Conservation (phyloP, 108 stramenopile genomes). For the Cyclotella atomus region DNA sequence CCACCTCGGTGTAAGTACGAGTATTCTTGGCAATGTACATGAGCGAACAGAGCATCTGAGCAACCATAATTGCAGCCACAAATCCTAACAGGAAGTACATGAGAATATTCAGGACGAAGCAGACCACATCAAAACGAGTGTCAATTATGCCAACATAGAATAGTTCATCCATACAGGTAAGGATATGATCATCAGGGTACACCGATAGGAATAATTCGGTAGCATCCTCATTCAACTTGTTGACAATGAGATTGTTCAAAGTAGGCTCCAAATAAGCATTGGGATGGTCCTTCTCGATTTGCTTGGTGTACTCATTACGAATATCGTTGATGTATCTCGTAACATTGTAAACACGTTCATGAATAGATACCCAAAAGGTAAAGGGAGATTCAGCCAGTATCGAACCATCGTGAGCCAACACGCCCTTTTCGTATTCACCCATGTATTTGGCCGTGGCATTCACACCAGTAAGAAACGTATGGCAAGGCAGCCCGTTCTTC, state of each 20-base stretch:
- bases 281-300: slow-evolving; percentile 32
- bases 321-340: slow-evolving; percentile 44
- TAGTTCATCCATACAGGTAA: slow-evolving; percentile 47
- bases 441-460: slow-evolving; percentile 15
- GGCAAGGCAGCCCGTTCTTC: slow-evolving; percentile 37
- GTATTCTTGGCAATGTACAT: slow-evolving; percentile 42
- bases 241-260: slow-evolving; percentile 49
- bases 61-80: slow-evolving; percentile 46
- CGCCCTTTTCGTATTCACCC: slow-evolving; percentile 39
- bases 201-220: slow-evolving; percentile 48
- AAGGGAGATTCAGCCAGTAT: slow-evolving; percentile 32
- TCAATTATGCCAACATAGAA: slow-evolving; percentile 51
- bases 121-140: slow-evolving; percentile 1
- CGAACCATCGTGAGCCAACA: slow-evolving; percentile 29
- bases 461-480: slow-evolving; percentile 35
- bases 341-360: slow-evolving; percentile 58
- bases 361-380: slow-evolving; percentile 53
- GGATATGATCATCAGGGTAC: slow-evolving; percentile 32
- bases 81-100: slow-evolving; percentile 59
- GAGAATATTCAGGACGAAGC: slow-evolving; percentile 30
- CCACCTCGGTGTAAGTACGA: slow-evolving; percentile 42
- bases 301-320: slow-evolving; percentile 18
- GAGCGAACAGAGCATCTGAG: slow-evolving; percentile 58
- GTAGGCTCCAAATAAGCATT: slow-evolving; percentile 49
- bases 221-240: slow-evolving; percentile 54